Evolutionary conservation across 2,329 filamentous ascomycete species (phyloP), one percentile per base, ranked within the genome.

Genomic region (Neofusicoccum ribis): DNA sequence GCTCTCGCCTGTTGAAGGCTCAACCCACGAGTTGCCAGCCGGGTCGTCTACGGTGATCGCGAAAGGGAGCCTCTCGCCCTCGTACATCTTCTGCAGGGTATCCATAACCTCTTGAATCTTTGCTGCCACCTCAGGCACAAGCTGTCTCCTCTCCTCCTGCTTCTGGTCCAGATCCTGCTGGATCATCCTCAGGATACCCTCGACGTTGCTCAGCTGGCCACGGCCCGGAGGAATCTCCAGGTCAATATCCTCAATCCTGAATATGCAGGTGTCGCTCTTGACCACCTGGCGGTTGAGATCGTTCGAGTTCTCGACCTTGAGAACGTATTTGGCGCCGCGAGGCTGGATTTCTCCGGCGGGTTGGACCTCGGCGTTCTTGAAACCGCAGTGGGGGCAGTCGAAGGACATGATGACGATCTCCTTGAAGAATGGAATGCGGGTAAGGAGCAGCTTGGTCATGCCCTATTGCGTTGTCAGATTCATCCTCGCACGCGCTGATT

Each of bases 391-490:
- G 5, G 92, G 88, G 83, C 95, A 99, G 70, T 87, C 86, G 79
- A 99, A 99, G 68, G 94, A 98, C 89, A 97, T 97, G 78, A 99
- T 87, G 73, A 99, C 92, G 68, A 99, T 89, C 78, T 99, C 94
- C 81, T 93, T 92, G 84, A 99, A 99, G 84, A 92, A 98, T 15
- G 95, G 95, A 64, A 99, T 97, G 69, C 88, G 88, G 15, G 96
- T 96, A 63, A 99, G 88, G 49, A 99, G 88, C 23, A 99, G 86
- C 66, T 90, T 87, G 14, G 95, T 99, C 1, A 83, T 86, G 72
- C 95, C 95, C 91, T 96, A 67, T 5, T 1, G 2, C 20, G 54
- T 20, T n/a, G 37, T 68, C 37, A 70, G 52, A 41, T 61, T 49
- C 41, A 36, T 43, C 37, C 44, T 27, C 9, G 5, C 20, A 36